These are phyloP conservation scores for Beauveria brongniartii DNA, from an alignment of 2,329 filamentous ascomycete species.

Conservation along the genomic window DNA sequence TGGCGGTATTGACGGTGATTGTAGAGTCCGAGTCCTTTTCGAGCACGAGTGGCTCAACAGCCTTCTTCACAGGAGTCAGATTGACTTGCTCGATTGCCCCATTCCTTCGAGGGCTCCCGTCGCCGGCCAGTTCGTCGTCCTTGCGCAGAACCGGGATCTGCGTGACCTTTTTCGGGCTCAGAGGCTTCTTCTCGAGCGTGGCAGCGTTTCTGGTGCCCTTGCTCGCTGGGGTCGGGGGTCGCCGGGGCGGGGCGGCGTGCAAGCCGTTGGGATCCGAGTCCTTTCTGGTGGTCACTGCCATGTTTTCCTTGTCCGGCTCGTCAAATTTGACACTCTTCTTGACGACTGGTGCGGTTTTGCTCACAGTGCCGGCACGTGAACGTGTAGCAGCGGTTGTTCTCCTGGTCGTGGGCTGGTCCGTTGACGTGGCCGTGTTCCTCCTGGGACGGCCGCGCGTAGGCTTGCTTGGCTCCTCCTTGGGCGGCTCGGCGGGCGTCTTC, in stretches of 20 bases:
- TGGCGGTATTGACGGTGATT: conserved; percentile 21
- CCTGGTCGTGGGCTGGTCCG: conserved; percentile 16
- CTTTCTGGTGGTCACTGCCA: conserved; percentile 36
- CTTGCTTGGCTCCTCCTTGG: conserved; percentile 20
- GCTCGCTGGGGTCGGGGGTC: conserved; percentile 22
- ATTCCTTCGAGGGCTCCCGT: conserved; percentile 48
- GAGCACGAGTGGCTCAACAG: conserved; percentile 9
- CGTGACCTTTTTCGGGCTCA: conserved; percentile 58
- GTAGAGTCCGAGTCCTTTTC: conserved; percentile 18
- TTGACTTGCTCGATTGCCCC: neutral
- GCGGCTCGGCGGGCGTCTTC: conserved; percentile 20
- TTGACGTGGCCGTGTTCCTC: conserved; percentile 26
- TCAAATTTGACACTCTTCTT: conserved; percentile 58
- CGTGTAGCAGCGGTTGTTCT: conserved; percentile 14
- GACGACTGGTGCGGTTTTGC: conserved; percentile 20
- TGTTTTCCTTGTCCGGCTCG: conserved; percentile 58
- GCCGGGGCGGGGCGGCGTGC: conserved; percentile 36
- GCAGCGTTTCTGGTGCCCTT: conserved; percentile 27
- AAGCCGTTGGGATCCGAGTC: conserved; percentile 28
- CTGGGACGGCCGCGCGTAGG: conserved; percentile 37
- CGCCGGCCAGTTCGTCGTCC: conserved; percentile 44
- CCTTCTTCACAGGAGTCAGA: conserved; percentile 37
- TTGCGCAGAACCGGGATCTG: conserved; percentile 39
- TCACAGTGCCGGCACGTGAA: conserved; percentile 16
- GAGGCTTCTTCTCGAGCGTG: conserved; percentile 38